A percentile compares a stretch with the other conserved stretches of the same genome.
Conservation (phyloP, 2,329 filamentous ascomycete species). For the Aspergillus ochraceoroseus region DNA sequence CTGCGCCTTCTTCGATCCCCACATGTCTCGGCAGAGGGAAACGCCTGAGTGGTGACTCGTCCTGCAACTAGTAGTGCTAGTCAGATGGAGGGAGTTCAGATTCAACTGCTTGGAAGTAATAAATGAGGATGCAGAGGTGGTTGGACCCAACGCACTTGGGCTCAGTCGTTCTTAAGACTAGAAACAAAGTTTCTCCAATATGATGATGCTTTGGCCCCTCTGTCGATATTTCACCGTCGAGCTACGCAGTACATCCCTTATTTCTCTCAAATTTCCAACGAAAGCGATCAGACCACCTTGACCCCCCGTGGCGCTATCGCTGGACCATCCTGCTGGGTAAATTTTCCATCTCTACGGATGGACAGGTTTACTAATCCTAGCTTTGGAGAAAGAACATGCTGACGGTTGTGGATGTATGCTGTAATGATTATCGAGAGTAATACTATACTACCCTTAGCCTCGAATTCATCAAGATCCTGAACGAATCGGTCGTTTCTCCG, state of each 20-base stretch:
- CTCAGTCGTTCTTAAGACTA: no score
- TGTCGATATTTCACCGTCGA: slow-evolving; percentile 12
- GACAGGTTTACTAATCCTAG: background rate
- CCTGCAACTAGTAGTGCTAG: slow-evolving; percentile 13
- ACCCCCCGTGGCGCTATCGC: slow-evolving; percentile 8
- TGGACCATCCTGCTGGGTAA: slow-evolving; percentile 13
- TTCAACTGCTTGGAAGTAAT: slow-evolving; percentile 6
- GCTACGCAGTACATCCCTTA: slow-evolving; percentile 4
- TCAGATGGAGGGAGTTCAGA: slow-evolving; percentile 11
- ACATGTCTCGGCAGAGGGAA: slow-evolving; percentile 23
- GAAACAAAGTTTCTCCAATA: slow-evolving; percentile 6
- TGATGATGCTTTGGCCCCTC: slow-evolving; percentile 7
- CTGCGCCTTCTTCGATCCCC: slow-evolving; percentile 17
- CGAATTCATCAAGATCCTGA: no score
- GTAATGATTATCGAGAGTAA: no score
- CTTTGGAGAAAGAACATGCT: no score
- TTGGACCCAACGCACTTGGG: background rate
- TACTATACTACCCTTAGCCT: no score
- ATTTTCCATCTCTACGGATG: slow-evolving; percentile 3
- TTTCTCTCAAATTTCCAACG: no score
- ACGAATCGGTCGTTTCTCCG: background rate
- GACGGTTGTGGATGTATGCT: no score
- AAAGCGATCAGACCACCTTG: slow-evolving; percentile 9
- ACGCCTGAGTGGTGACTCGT: slow-evolving; percentile 14
- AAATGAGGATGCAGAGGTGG: no score